A percentile compares a stretch with the other conserved stretches of the same genome.
These are phyloP conservation scores for Colletotrichum simmondsii DNA, from an alignment of 2,329 filamentous ascomycete genomes.

Conservation along the genomic window DNA sequence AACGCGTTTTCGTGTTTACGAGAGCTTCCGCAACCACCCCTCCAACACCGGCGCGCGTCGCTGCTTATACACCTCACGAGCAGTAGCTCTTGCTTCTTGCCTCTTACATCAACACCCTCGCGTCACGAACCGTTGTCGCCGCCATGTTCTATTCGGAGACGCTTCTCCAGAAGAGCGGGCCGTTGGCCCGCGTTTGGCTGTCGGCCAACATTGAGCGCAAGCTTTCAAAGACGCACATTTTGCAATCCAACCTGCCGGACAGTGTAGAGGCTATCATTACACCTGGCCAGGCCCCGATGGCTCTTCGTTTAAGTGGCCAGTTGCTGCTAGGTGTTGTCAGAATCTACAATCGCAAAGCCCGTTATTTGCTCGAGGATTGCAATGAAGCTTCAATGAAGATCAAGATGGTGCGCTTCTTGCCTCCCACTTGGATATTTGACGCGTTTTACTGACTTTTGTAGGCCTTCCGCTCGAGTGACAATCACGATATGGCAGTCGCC, in stretches of 20 bases:
- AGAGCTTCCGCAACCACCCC: constrained; percentile 24
- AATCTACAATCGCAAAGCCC: constrained; percentile 97
- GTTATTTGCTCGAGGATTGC: constrained; percentile 96
- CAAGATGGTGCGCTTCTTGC: constrained; percentile 79
- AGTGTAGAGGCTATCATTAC: constrained; percentile 96
- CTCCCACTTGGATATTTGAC: not conserved
- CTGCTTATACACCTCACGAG: constrained; percentile 21
- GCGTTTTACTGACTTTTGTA: constrained; percentile 54
- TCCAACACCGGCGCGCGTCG: constrained; percentile 33
- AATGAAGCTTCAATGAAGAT: constrained; percentile 98
- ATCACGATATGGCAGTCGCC: constrained; percentile 87
- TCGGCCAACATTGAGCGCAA: constrained; percentile 99
- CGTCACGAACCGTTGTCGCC: constrained; percentile 37
- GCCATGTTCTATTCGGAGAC: constrained; percentile 98
- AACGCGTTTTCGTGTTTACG: constrained; percentile 41
- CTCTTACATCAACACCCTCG: not conserved
- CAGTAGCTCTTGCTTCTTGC: constrained; percentile 23
- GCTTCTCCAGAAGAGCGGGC: constrained; percentile 94
- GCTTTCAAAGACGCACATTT: constrained; percentile 94
- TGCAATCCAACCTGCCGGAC: constrained; percentile 94
- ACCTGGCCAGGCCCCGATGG: constrained; percentile 92
- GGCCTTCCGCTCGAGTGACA: constrained; percentile 94
- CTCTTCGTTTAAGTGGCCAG: constrained; percentile 92
- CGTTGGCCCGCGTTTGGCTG: constrained; percentile 96
- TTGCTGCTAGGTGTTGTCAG: constrained; percentile 93